These are phyloP conservation scores for Camelina laxa DNA, from an alignment of 345 rosid species.

Conservation along the genomic window DNA sequence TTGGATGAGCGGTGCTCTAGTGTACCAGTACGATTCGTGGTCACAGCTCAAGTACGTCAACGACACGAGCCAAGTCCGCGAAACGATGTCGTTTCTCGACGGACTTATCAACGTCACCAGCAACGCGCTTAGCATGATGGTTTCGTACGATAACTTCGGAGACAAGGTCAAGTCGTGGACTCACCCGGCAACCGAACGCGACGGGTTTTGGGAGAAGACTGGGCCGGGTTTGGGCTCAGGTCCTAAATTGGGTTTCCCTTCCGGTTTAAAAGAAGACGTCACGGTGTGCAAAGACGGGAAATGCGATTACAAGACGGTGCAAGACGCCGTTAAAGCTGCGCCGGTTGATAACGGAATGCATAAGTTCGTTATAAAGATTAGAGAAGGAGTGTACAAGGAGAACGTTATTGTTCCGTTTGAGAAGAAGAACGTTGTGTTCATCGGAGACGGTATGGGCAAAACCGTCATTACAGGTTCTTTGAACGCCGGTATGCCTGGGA, in stretches of 20 bases:
- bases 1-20: slow-evolving; percentile 79
- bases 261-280: slow-evolving; percentile 54
- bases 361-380: slow-evolving; percentile 66
- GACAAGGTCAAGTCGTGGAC: slow-evolving; percentile 54
- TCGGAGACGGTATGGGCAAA: slow-evolving; percentile 87
- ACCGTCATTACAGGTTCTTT: slow-evolving; percentile 80
- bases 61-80: slow-evolving; percentile 52
- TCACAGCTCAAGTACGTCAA: slow-evolving; percentile 70
- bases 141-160: slow-evolving; percentile 64
- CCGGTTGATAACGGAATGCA: slow-evolving; percentile 52
- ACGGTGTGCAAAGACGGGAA: slow-evolving; percentile 70
- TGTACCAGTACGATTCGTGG: slow-evolving; percentile 82
- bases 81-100: slow-evolving; percentile 70
- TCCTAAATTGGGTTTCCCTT: slow-evolving; percentile 52
- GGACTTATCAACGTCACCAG: slow-evolving; percentile 54
- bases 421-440: slow-evolving; percentile 79
- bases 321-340: slow-evolving; percentile 81
- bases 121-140: slow-evolving; percentile 77
- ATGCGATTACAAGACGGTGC: slow-evolving; percentile 61
- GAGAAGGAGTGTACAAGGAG: slow-evolving; percentile 73
- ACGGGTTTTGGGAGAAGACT: slow-evolving; percentile 64
- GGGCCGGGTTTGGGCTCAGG: slow-evolving; percentile 37
- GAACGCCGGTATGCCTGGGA: slow-evolving; percentile 60
- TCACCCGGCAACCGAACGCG: slow-evolving; percentile 74
- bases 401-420: slow-evolving; percentile 72